Conservation (phyloP, 78 protist genomes). For the Cavenderia fasciculata region DNA sequence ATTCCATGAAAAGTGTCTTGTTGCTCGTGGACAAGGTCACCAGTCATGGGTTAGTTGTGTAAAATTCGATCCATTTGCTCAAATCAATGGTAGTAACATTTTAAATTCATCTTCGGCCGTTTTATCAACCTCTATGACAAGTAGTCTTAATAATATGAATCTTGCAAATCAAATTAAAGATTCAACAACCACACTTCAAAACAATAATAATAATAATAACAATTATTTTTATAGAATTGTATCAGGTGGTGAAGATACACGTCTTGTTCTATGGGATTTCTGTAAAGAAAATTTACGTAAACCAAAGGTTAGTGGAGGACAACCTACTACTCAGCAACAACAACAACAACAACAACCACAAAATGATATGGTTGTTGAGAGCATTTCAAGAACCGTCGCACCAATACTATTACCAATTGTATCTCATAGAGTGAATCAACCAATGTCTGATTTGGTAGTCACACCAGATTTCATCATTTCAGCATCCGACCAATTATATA, state of each 20-base stretch:
- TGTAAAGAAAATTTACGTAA: slow-evolving; percentile 29
- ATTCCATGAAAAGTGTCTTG: slow-evolving; percentile 17
- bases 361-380: background rate
- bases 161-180: too few species aligned
- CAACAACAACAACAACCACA: slow-evolving; percentile 8
- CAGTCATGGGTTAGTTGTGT: slow-evolving; percentile 78
- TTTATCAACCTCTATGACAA: background rate
- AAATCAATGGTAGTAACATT: too few species aligned
- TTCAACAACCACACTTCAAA: background rate
- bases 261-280: slow-evolving; percentile 73
- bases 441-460: slow-evolving; percentile 12
- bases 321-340: background rate
- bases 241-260: slow-evolving; percentile 79
- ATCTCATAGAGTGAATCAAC: slow-evolving; percentile 47
- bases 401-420: slow-evolving; percentile 43
- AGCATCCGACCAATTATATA: slow-evolving; percentile 4
- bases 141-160: too few species aligned
- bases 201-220: too few species aligned
- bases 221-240: slow-evolving; percentile 70
- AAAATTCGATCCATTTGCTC: slow-evolving; percentile 56
- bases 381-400: slow-evolving; percentile 14
- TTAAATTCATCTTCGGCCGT: background rate
- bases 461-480: slow-evolving; percentile 55
- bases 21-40: slow-evolving; percentile 77
- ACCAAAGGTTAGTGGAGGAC: slow-evolving; percentile 20